Evolutionary conservation across 2,329 filamentous ascomycete genomes (phyloP).

Genomic region (Aspergillus fumigatiaffinis): DNA sequence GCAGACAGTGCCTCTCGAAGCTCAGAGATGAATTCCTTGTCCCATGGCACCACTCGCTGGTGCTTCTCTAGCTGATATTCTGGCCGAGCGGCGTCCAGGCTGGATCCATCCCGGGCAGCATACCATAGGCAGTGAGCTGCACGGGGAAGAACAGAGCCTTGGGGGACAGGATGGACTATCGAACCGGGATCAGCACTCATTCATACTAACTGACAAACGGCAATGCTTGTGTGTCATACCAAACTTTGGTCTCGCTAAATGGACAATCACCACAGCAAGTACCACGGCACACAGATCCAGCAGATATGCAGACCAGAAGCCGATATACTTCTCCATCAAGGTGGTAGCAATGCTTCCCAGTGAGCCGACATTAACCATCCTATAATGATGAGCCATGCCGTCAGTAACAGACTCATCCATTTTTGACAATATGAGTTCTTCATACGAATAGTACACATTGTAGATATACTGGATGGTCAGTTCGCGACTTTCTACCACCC

Average conservation of each 20-base stretch:
- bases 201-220: not conserved
- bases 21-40: not conserved
- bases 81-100: not conserved
- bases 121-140: not conserved
- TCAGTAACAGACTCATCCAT: not conserved
- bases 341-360: conserved; percentile 1
- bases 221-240: not conserved
- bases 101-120: not conserved
- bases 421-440: not conserved
- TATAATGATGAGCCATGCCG: not conserved
- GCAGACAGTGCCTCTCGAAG: not conserved
- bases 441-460: conserved; percentile 7
- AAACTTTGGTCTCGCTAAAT: not conserved
- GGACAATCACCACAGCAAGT: not conserved
- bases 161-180: not conserved
- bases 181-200: not conserved
- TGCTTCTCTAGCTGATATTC: not conserved
- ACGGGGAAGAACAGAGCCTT: not conserved
- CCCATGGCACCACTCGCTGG: not conserved
- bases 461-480: conserved; percentile 5
- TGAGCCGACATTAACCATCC: conserved; percentile 1
- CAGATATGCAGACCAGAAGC: conserved; percentile 5
- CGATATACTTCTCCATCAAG: conserved; percentile 1
- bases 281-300: conserved; percentile 1
- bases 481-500: not conserved